phyloP scores from a whole-genome alignment of 2,329 filamentous ascomycete species.

The Didymella exigua region DNA sequence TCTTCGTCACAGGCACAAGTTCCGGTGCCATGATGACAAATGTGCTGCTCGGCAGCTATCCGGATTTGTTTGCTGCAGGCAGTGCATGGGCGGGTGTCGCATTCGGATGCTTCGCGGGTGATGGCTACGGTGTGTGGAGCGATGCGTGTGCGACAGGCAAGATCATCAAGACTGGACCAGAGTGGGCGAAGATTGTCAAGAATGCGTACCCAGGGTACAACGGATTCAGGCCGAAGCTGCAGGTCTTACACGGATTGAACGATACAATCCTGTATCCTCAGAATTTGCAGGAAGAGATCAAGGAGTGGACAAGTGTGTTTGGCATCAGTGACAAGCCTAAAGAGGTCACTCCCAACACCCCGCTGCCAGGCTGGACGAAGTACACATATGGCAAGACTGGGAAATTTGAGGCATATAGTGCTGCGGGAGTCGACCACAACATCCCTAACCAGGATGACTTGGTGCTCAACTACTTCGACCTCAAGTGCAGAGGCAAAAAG shows the following conservation, averaged over 20 bases:
- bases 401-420: constrained; percentile 43
- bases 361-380: constrained; percentile 40
- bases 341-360: constrained; percentile 32
- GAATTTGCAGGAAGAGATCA: constrained; percentile 44
- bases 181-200: constrained; percentile 40
- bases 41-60: constrained; percentile 41
- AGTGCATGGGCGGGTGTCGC: constrained; percentile 43
- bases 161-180: constrained; percentile 37
- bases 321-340: constrained; percentile 31
- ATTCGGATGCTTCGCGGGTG: constrained; percentile 45
- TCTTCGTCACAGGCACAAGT: constrained; percentile 44
- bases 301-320: constrained; percentile 44
- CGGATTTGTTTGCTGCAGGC: constrained; percentile 44
- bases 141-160: constrained; percentile 40
- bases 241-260: constrained; percentile 37
- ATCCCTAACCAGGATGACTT: constrained; percentile 41
- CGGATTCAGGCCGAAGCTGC: constrained; percentile 41
- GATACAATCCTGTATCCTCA: constrained; percentile 39
- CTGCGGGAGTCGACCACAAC: constrained; percentile 36
- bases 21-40: constrained; percentile 48
- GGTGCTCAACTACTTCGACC: constrained; percentile 43
- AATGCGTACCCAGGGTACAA: constrained; percentile 39
- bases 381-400: constrained; percentile 29
- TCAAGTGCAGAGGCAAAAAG: constrained; percentile 29
- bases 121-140: constrained; percentile 41